Conservation (phyloP, 768 basidiomycete species). For the Hygrocybe punicea region DNA sequence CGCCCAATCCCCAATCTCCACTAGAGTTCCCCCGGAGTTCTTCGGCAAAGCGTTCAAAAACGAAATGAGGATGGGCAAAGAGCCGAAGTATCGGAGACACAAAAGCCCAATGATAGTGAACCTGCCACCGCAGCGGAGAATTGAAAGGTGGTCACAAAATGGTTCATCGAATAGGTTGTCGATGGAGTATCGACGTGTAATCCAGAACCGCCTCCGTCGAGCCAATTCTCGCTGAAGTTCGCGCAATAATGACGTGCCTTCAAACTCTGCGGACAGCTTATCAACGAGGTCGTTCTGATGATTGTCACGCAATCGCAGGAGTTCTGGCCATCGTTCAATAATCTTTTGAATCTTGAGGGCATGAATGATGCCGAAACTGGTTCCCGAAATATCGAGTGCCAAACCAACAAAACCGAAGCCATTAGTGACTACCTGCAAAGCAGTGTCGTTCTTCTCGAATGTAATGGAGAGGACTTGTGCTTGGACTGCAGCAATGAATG, state of each 20-base stretch:
- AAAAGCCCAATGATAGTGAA: not conserved
- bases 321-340: not conserved
- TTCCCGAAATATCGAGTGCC: constrained; percentile 6
- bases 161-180: not conserved
- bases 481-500: not conserved
- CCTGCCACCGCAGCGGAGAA: not conserved
- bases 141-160: not conserved
- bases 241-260: not conserved
- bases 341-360: not conserved
- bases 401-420: constrained; percentile 9
- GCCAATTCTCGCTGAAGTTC: not conserved
- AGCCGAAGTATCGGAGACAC: not conserved
- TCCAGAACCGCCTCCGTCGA: not conserved
- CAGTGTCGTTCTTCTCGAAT: not conserved
- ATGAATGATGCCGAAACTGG: constrained; percentile 4
- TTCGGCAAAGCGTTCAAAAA: no score
- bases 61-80: not conserved
- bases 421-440: not conserved
- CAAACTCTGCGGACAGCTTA: not conserved
- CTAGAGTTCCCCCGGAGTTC: not conserved
- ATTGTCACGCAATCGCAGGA: not conserved
- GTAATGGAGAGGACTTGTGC: not conserved
- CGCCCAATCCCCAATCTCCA: not conserved
- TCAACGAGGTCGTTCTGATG: not conserved
- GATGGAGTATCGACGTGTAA: not conserved